Evolutionary conservation across 1,139 yeast species (phyloP).

Genomic region (Pichia sp.): DNA sequence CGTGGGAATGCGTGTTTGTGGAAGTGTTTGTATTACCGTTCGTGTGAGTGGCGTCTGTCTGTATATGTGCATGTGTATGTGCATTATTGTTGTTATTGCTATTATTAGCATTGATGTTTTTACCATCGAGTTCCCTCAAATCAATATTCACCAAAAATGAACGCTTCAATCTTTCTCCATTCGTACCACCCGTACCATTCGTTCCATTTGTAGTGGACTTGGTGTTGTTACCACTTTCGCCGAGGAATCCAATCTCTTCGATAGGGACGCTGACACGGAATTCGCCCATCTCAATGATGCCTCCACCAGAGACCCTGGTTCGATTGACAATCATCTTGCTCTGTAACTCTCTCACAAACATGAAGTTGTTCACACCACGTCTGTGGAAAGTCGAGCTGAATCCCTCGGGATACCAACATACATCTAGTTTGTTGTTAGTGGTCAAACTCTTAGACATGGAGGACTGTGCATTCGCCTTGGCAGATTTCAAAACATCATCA

Average conservation of each 20-base stretch:
- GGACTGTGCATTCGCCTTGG: constrained; percentile 5
- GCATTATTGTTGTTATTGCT: neutral
- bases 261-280: constrained; percentile 36
- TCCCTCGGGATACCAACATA: constrained; percentile 39
- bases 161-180: constrained; percentile 27
- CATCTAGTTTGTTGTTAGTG: constrained; percentile 18
- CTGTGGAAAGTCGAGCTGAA: constrained; percentile 42
- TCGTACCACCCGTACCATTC: constrained; percentile 4
- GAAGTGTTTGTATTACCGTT: neutral
- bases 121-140: constrained; percentile 33
- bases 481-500: neutral
- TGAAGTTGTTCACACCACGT: constrained; percentile 40
- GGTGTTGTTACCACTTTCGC: neutral
- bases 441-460: constrained; percentile 12
- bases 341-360: constrained; percentile 43
- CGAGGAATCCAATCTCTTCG: constrained; percentile 24
- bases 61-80: neutral
- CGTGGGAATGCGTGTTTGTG: neutral
- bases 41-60: neutral
- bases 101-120: constrained; percentile 4
- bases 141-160: constrained; percentile 37
- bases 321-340: constrained; percentile 38
- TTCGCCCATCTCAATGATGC: constrained; percentile 31
- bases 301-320: constrained; percentile 22
- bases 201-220: constrained; percentile 7